Evolutionary conservation across 2,329 filamentous ascomycete genomes (phyloP).

Genomic region (Colletotrichum echinochloae): DNA sequence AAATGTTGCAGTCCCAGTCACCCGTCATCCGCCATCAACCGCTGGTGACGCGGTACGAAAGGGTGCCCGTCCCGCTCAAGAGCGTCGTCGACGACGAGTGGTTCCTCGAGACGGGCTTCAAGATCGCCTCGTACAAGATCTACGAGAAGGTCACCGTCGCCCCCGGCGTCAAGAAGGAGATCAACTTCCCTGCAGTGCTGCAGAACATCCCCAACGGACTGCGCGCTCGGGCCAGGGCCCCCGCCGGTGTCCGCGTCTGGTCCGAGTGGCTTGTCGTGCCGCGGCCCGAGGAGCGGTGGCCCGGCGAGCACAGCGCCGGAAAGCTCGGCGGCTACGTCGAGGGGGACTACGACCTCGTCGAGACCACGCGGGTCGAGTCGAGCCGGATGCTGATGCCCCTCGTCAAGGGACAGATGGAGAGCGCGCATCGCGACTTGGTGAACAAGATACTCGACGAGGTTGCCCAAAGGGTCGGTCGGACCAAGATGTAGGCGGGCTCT

Average conservation of each 20-base stretch:
- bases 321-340: constrained; percentile 40
- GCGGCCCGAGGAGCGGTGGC: constrained; percentile 41
- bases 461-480: constrained; percentile 41
- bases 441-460: constrained; percentile 49
- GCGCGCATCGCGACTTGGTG: constrained; percentile 48
- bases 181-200: constrained; percentile 58
- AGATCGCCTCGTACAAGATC: constrained; percentile 50
- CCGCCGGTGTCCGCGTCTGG: constrained; percentile 58
- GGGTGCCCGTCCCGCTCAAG: constrained; percentile 48
- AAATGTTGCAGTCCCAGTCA: constrained; percentile 54
- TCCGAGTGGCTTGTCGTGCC: constrained; percentile 49
- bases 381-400: constrained; percentile 53
- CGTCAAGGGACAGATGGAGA: constrained; percentile 47
- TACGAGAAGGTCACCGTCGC: constrained; percentile 52
- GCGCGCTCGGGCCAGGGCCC: constrained; percentile 57
- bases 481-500: constrained; percentile 9
- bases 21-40: constrained; percentile 57
- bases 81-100: constrained; percentile 56
- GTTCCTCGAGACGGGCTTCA: constrained; percentile 51
- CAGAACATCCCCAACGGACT: constrained; percentile 56
- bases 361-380: constrained; percentile 49
- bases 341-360: constrained; percentile 50
- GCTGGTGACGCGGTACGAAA: constrained; percentile 51
- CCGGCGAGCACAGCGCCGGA: constrained; percentile 26
- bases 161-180: constrained; percentile 54